Conservation (phyloP, 441 rosid genomes). For the Croton setiger region DNA sequence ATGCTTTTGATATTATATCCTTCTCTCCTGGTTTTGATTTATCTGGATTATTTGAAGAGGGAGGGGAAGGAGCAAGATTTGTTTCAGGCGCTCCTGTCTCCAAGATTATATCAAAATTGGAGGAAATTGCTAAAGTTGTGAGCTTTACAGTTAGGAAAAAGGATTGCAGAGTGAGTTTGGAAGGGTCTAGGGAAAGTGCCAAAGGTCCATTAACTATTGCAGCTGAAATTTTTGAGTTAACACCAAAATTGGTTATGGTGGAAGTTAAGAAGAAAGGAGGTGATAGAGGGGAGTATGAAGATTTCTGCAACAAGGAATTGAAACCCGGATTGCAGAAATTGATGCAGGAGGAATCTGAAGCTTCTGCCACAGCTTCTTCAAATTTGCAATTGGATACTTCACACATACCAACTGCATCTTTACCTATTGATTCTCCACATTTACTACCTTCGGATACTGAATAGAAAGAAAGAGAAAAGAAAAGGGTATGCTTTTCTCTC, state of each 20-base stretch:
- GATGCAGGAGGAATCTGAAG: slow-evolving; percentile 42
- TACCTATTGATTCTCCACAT: slow-evolving; percentile 17
- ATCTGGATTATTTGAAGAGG: slow-evolving; percentile 82
- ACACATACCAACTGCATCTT: slow-evolving; percentile 10
- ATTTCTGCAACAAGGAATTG: slow-evolving; percentile 62
- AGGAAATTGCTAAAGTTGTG: slow-evolving; percentile 78
- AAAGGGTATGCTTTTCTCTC: slow-evolving; percentile 35
- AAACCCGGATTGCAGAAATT: slow-evolving; percentile 68
- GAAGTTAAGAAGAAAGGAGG: slow-evolving; percentile 93
- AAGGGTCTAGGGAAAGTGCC: slow-evolving; percentile 69
- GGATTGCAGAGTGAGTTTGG: slow-evolving; percentile 76
- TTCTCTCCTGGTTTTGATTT: slow-evolving; percentile 80
- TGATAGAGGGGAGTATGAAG: slow-evolving; percentile 72
- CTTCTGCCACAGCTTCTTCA: slow-evolving; percentile 25
- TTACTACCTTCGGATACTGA: slow-evolving; percentile 77
- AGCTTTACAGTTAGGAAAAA: slow-evolving; percentile 83
- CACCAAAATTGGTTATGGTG: slow-evolving; percentile 71
- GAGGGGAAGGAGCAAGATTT: slow-evolving; percentile 62
- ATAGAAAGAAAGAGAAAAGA: slow-evolving; percentile 35
- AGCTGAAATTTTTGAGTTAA: slow-evolving; percentile 83
- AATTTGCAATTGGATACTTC: slow-evolving; percentile 17
- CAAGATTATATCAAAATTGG: slow-evolving; percentile 66
- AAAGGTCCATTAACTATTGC: slow-evolving; percentile 76
- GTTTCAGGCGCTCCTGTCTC: slow-evolving; percentile 79
- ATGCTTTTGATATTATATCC: slow-evolving; percentile 79